Base-by-base conservation (phyloP, 345 rosid genomes). In the Raphanus sativus region DNA sequence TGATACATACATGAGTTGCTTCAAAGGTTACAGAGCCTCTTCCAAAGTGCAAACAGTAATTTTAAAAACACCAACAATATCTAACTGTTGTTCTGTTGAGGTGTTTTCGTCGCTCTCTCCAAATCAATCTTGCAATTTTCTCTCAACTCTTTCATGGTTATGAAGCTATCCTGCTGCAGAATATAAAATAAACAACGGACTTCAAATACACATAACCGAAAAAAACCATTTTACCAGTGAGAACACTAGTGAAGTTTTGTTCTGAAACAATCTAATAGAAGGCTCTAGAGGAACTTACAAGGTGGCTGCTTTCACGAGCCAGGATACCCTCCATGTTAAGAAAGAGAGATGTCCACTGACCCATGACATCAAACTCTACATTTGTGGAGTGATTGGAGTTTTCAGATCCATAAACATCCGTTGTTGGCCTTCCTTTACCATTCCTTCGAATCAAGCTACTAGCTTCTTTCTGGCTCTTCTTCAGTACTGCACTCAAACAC, bases 401-500 rank as follows among this genome's bases (percentile, higher is more conserved):
- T 75, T 81, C 89, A 26, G 70, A 79, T 75, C 71, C 74, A 60
- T 45, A 75, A 58, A 75, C 34, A 8, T 82, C 89, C 8, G 61
- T 28, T 36, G 87, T 28, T 36, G 87, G 87, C 77, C 85, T 92
- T 77, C 77, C 90, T 72, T 63, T 87, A 36, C 80, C 69, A 58
- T 67, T 81, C 73, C 86, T 88, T 80, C 89, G 86, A 69, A 81
- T 86, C 84, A 88, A 84, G 75, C 60, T 69, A 77, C 77, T 82
- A 67, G 98, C 96, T 84, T 95, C 99, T 82, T 85, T 95, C 87
- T 85, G 94, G 78, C 97, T 92, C 85, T 89, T 95, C 89, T 85
- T 87, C 81, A 91, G 75, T 69, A 86, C 99, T 95, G 63, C 70
- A 32, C 4, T 62, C 38, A 13, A 68, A 30, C 69, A 36, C 13